These are phyloP conservation scores for Colletotrichum brevisporum DNA, from an alignment of 2,329 filamentous ascomycete genomes.

Conservation along the genomic window DNA sequence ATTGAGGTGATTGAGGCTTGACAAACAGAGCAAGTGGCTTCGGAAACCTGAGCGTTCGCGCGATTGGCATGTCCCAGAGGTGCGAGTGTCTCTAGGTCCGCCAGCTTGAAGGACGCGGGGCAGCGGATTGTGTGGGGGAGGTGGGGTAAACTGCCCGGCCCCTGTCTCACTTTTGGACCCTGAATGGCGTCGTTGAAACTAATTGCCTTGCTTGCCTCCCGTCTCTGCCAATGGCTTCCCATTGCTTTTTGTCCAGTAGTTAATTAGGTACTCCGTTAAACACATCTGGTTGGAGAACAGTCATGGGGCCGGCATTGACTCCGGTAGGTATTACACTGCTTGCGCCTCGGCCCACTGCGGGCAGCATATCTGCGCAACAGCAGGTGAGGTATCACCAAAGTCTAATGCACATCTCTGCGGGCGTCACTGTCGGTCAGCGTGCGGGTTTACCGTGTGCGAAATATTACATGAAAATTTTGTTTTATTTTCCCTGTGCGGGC, in stretches of 20 bases:
- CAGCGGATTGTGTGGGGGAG: conserved; percentile 16
- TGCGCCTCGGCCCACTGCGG: not conserved
- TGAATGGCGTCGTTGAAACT: not conserved
- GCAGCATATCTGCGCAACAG: not conserved
- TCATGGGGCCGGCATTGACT: not conserved
- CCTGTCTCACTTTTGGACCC: conserved; percentile 14
- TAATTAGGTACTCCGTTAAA: no score
- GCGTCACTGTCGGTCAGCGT: conserved; percentile 9
- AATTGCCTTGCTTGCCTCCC: not conserved
- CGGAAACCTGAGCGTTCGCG: not conserved
- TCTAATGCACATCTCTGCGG: conserved; percentile 4
- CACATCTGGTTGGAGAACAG: not conserved
- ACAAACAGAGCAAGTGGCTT: not conserved
- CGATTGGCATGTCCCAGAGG: conserved; percentile 17
- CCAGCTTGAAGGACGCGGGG: conserved; percentile 17
- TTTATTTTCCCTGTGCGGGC: conserved; percentile 25
- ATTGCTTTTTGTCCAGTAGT: not conserved
- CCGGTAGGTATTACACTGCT: not conserved
- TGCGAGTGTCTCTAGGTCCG: not conserved
- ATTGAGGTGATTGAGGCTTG: conserved; percentile 9
- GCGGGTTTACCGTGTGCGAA: not conserved
- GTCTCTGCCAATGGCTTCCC: not conserved
- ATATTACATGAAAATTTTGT: not conserved
- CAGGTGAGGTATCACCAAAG: not conserved
- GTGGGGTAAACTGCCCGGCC: conserved; percentile 9